Evolutionary conservation across 192 early-diverging fungal species (phyloP), one percentile per base, ranked within the genome.

Genomic region (Podila clonocystis): DNA sequence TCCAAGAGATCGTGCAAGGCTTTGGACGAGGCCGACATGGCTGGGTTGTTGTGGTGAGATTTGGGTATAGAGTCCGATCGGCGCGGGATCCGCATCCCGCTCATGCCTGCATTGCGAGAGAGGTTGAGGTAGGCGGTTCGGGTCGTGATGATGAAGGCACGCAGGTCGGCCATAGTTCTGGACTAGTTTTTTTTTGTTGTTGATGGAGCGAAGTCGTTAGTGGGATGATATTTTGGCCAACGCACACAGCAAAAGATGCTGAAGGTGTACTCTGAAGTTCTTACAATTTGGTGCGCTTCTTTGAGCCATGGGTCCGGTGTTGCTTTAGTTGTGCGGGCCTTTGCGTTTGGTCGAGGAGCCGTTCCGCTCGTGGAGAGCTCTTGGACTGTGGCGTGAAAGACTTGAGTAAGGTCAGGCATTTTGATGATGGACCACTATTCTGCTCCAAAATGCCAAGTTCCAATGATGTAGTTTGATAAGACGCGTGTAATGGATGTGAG

Each of bases 91-190:
- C 62, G 33, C 29, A 48, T 66, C 26, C 55, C 58, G 33, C 33
- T 34, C 19, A n/a, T 62, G 28, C 70, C 61, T 50, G 31, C 61
- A 22, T 62, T 62, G 26, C 77, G 70, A 20, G 77, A 38, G 15
- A 80, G 61, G 45, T 80, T 80, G 55, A 80, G 70, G 41, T 80
- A 80, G 30, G 71, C 71, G 29, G 77, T 70, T 0, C 77, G 77
- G 13, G 70, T 80, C 20, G 71, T 73, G 31, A 80, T 34, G 41
- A 80, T 80, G n/a, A 80, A 80, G 9, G 65, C 65, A 28, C 70
- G 70, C 20, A 80, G 66, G 49, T 80, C 77, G 22, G 77, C 58
- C 71, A 80, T 80, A 0, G 77, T 73, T 58, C 58, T 80, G 24
- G 77, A 72, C 77, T 80, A 55, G 34, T 60, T 26, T n/a, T 28